phyloP scores from a whole-genome alignment of 75 land plant species.

The Pseudotsuga menziesii region DNA sequence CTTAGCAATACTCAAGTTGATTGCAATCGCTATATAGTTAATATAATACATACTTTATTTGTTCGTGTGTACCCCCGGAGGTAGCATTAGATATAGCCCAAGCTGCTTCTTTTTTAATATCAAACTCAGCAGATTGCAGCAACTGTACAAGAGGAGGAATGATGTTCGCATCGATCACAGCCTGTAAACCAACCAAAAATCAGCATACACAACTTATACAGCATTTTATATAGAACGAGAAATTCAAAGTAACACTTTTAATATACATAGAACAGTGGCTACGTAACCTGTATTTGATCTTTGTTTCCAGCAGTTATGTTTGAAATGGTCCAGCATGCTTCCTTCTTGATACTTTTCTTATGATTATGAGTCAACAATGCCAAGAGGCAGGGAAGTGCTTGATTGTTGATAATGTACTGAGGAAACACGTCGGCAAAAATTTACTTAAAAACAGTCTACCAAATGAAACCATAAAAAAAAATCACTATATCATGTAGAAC shows the following conservation, averaged over 20 bases:
- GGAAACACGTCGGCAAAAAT: slow-evolving; percentile 35
- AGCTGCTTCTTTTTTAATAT: slow-evolving; percentile 62
- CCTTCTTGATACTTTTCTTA: slow-evolving; percentile 63
- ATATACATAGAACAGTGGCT: background rate
- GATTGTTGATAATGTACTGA: slow-evolving; percentile 48
- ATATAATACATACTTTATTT: slow-evolving; percentile 38
- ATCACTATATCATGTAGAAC: no score
- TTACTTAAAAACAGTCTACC: no score
- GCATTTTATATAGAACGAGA: background rate
- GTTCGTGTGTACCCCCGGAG: slow-evolving; percentile 56
- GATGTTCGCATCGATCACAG: slow-evolving; percentile 57
- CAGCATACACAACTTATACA: background rate
- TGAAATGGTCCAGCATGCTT: slow-evolving; percentile 63
- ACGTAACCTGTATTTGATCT: slow-evolving; percentile 53
- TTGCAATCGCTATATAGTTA: background rate
- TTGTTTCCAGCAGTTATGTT: slow-evolving; percentile 61
- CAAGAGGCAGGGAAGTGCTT: slow-evolving; percentile 43
- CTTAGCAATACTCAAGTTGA: background rate
- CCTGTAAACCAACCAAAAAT: slow-evolving; percentile 19
- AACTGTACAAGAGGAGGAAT: slow-evolving; percentile 44
- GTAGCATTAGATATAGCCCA: slow-evolving; percentile 68
- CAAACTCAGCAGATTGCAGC: slow-evolving; percentile 54
- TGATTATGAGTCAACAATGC: slow-evolving; percentile 38
- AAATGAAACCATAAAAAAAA: no score
- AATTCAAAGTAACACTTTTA: background rate